Evolutionary conservation across 768 basidiomycete genomes (phyloP).

Genomic region (Baorangia bicolor): DNA sequence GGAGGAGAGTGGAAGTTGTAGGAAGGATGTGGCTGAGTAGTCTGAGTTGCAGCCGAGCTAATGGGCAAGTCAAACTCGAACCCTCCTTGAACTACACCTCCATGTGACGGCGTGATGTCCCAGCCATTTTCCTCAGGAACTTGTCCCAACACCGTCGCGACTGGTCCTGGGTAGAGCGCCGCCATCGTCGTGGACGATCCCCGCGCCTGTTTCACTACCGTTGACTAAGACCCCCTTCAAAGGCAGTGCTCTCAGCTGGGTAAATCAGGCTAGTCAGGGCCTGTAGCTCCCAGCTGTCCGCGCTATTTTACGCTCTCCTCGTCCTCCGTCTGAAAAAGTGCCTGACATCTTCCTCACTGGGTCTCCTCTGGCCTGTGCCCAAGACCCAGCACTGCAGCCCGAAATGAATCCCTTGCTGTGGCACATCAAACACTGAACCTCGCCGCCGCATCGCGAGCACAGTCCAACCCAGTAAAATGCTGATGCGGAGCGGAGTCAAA

Average conservation of each 20-base stretch:
- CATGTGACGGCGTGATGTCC: constrained; percentile 49
- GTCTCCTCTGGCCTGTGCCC: neutral
- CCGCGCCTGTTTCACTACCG: constrained; percentile 2
- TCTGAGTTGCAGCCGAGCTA: constrained; percentile 21
- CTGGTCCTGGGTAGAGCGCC: constrained; percentile 47
- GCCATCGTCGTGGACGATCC: constrained; percentile 26
- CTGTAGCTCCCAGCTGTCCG: constrained; percentile 1
- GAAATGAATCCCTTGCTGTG: neutral
- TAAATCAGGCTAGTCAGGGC: constrained; percentile 19
- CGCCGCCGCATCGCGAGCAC: too few relatives aligned
- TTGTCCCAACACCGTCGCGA: constrained; percentile 45
- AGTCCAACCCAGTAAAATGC: neutral
- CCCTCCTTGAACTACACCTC: constrained; percentile 47
- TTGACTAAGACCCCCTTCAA: constrained; percentile 13
- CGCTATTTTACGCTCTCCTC: neutral
- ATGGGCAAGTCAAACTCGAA: constrained; percentile 69
- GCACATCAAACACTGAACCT: neutral
- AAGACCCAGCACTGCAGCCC: constrained; percentile 6
- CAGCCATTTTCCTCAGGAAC: constrained; percentile 51
- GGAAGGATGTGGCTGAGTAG: constrained; percentile 26
- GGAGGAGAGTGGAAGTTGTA: constrained; percentile 11
- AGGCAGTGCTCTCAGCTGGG: constrained; percentile 24
- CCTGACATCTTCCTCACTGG: neutral
- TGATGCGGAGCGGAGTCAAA: neutral
- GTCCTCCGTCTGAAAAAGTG: neutral